Evolutionary conservation across 2,329 filamentous ascomycete species (phyloP).

Genomic region (Claviceps pazoutovae): DNA sequence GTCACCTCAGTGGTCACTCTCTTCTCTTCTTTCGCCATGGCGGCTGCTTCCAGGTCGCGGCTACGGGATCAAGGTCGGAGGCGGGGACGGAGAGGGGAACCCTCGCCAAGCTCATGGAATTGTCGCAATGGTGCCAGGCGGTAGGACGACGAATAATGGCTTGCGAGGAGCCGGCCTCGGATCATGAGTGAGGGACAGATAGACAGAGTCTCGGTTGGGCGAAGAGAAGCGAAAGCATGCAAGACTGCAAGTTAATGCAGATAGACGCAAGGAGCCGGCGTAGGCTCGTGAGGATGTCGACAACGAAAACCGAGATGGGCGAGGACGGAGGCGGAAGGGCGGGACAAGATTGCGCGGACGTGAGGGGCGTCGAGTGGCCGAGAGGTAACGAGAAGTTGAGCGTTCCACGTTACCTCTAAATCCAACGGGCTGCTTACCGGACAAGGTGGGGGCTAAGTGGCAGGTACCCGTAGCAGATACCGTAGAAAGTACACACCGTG

Average conservation of each 20-base stretch:
- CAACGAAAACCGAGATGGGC: not conserved
- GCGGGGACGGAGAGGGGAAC: constrained; percentile 5
- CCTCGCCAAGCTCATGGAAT: constrained; percentile 4
- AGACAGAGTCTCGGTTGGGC: not conserved
- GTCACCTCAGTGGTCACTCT: constrained; percentile 10
- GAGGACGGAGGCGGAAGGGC: not conserved
- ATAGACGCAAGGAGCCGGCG: not conserved
- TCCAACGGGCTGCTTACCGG: too few relatives aligned
- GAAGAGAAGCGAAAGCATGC: not conserved
- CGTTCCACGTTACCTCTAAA: too few relatives aligned
- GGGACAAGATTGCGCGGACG: too few relatives aligned
- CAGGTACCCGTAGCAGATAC: too few relatives aligned
- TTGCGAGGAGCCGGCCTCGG: not conserved
- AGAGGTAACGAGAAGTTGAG: too few relatives aligned
- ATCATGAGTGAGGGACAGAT: not conserved
- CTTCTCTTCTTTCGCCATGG: constrained; percentile 20
- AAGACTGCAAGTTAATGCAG: not conserved
- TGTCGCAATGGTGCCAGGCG: constrained; percentile 9
- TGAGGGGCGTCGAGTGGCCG: too few relatives aligned
- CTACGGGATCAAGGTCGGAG: not conserved
- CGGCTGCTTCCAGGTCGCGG: not conserved
- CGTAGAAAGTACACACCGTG: too few relatives aligned
- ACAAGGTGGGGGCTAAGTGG: too few relatives aligned
- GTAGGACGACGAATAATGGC: not conserved
- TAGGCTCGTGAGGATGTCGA: too few relatives aligned